phyloP scores from a whole-genome alignment of 805 yeast species.

The Pichia insulana region DNA sequence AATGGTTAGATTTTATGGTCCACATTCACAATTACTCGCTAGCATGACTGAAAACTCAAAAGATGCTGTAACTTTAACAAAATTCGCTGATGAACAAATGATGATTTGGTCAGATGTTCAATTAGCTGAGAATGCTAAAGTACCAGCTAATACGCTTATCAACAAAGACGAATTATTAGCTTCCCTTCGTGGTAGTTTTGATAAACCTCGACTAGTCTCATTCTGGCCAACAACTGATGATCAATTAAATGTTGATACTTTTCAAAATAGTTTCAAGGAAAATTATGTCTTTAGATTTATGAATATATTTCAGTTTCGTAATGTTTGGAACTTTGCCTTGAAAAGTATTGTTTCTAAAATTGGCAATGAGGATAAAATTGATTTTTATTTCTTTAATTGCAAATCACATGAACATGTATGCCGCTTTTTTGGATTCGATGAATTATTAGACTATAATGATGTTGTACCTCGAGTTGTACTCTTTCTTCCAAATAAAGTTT shows the following conservation, averaged over 20 bases:
- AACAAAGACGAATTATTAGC: constrained; percentile 34
- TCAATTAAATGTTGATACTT: constrained; percentile 27
- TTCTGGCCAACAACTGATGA: constrained; percentile 55
- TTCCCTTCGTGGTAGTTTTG: constrained; percentile 41
- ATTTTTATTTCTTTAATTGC: constrained; percentile 53
- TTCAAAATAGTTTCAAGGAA: constrained; percentile 27
- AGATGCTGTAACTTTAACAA: constrained; percentile 39
- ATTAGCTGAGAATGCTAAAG: constrained; percentile 20
- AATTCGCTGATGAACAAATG: constrained; percentile 46
- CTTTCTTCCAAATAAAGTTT: constrained; percentile 44
- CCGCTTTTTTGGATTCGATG: constrained; percentile 36
- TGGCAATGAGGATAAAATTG: constrained; percentile 10
- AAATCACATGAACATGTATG: constrained; percentile 41
- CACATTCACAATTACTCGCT: constrained; percentile 33
- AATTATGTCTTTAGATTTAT: constrained; percentile 35
- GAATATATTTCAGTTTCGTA: constrained; percentile 42
- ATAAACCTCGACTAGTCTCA: constrained; percentile 47
- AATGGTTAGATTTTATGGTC: constrained; percentile 57
- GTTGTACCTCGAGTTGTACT: constrained; percentile 21
- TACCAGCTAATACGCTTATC: constrained; percentile 3
- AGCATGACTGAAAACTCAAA: constrained; percentile 37
- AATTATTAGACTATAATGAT: constrained; percentile 19
- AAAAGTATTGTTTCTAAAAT: constrained; percentile 31
- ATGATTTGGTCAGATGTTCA: constrained; percentile 35
- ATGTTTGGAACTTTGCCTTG: constrained; percentile 50